phyloP scores from a whole-genome alignment of 257 asterid species.

The Solanum ahanhuiri region DNA sequence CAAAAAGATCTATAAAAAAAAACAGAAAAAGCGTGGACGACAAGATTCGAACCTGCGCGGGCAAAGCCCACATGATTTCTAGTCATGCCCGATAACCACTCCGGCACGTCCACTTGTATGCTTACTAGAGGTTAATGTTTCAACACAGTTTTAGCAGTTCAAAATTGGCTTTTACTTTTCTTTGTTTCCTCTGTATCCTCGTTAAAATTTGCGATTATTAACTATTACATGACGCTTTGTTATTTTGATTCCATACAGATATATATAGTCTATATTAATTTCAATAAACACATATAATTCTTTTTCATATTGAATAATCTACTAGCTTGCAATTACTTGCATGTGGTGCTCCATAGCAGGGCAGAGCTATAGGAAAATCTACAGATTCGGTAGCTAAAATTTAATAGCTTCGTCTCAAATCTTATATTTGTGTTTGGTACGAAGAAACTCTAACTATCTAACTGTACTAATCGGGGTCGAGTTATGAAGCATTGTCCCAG shows the following conservation, averaged over 20 bases:
- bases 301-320: not conserved
- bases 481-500: not conserved
- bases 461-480: not conserved
- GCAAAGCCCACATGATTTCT: constrained; percentile 7
- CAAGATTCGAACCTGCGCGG: constrained; percentile 26
- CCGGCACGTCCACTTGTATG: constrained; percentile 2
- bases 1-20: too few species aligned
- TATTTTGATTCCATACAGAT: not conserved
- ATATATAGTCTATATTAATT: too few species aligned
- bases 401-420: too few species aligned
- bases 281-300: too few species aligned
- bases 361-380: not conserved
- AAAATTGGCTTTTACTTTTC: not conserved
- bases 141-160: too few species aligned
- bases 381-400: too few species aligned
- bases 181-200: not conserved
- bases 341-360: not conserved
- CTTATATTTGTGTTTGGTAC: not conserved
- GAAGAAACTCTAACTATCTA: not conserved
- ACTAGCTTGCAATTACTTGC: not conserved
- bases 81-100: constrained; percentile 8
- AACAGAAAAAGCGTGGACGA: not conserved
- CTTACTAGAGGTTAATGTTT: accelerated
- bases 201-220: not conserved
- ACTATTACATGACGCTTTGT: not conserved